Conservation (phyloP, 495 filamentous ascomycete species). For the Neurospora hispaniola region DNA sequence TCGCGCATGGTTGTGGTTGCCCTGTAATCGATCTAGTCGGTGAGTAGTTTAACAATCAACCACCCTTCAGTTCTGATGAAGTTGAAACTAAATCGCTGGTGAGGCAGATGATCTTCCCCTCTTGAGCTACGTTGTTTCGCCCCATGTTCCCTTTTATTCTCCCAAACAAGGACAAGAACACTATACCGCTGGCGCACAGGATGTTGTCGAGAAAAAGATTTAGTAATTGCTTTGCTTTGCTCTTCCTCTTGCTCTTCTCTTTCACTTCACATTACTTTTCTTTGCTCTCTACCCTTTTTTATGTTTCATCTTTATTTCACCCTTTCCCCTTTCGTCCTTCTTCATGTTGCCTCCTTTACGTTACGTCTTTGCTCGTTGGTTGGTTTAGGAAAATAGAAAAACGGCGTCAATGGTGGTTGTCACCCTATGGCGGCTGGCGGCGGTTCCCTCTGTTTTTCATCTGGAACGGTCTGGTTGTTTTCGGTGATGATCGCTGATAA, state of each 20-base stretch:
- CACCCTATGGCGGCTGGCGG: not conserved
- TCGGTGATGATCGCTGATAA: not conserved
- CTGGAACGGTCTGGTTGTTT: not conserved
- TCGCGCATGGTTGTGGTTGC: too few relatives aligned
- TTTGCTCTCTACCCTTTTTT: not conserved
- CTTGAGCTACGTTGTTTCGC: not conserved
- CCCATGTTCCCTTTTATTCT: not conserved
- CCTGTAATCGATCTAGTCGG: too few relatives aligned
- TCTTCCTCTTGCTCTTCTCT: not conserved
- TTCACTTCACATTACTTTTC: not conserved
- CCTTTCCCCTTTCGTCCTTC: not conserved
- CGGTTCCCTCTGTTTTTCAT: not conserved
- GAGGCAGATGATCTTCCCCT: not conserved
- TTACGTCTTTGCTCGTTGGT: conserved; percentile 15
- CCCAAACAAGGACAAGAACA: not conserved
- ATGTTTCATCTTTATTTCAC: not conserved
- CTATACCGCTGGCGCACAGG: not conserved
- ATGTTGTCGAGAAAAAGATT: not conserved
- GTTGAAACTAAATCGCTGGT: not conserved
- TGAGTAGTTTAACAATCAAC: too few relatives aligned
- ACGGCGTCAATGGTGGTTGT: not conserved
- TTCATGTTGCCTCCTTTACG: conserved; percentile 19
- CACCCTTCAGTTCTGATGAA: not conserved
- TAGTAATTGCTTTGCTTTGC: conserved; percentile 3
- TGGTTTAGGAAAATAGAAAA: not conserved